phyloP scores from a whole-genome alignment of 331 rosid species.

The Phaseolus coccineus region DNA sequence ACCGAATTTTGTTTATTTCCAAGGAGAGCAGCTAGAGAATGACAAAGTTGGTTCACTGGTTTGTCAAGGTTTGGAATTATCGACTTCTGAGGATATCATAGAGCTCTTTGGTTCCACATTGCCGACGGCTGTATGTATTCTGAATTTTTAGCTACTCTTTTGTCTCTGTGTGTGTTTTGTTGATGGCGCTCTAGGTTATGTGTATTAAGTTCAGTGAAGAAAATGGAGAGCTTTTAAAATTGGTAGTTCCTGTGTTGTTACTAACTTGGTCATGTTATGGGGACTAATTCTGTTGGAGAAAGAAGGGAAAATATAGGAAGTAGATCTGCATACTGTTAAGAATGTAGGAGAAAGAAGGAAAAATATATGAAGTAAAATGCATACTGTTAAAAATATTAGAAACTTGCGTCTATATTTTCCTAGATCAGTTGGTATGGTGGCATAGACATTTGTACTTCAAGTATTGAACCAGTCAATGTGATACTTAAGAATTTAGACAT shows the following conservation, averaged over 20 bases:
- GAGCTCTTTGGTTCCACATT: constrained; percentile 73
- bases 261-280: neutral
- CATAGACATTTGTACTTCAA: constrained; percentile 2
- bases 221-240: neutral
- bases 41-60: constrained; percentile 79
- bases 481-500: neutral
- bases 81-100: constrained; percentile 64
- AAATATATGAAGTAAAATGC: neutral
- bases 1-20: constrained; percentile 86
- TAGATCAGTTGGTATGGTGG: constrained; percentile 13
- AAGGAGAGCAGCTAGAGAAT: constrained; percentile 79
- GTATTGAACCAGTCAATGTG: constrained; percentile 1
- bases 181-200: constrained; percentile 6
- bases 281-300: neutral
- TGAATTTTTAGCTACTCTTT: constrained; percentile 28
- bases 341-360: neutral
- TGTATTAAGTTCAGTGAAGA: constrained; percentile 12
- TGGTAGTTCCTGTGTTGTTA: constrained; percentile 19
- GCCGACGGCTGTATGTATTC: constrained; percentile 81
- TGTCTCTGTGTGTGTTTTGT: neutral
- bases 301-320: constrained; percentile 1
- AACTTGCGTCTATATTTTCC: constrained; percentile 3
- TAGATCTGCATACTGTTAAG: neutral
- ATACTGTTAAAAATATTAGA: constrained; percentile 33
- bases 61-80: constrained; percentile 80